Evolutionary conservation across 768 basidiomycete genomes (phyloP), one percentile per base, ranked within the genome.

Genomic region (Boletus pseudopeckii): DNA sequence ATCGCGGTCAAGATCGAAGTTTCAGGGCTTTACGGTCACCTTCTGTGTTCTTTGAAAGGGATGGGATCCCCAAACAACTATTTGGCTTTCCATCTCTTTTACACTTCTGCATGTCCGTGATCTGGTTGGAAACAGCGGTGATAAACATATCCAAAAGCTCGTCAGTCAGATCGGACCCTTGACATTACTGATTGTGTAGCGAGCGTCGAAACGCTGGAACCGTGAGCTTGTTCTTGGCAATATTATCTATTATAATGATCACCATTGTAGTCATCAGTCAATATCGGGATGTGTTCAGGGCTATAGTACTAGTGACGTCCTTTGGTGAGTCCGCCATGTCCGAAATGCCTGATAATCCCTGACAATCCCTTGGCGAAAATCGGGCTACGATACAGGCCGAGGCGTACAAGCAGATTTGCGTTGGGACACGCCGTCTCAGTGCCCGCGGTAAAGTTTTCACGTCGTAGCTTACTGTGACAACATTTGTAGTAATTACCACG

Each of bases 181-280:
- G 86, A 88, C 55, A 80, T 87, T 11, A 70, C 78, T 43, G 83
- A 85, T 45, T 83, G 81, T 50, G 76, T 83, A 17, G 78, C 75
- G 7, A 26, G 2, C 22, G 22, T 22, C 22, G 22, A 22, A 22
- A 22, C 22, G 22, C 28, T 17, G 24, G 3, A 24, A 24, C 24
- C 24, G 24, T 26, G 24, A 26, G 24, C 24, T 26, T 26, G 1
- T 26, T 26, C 5, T 26, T 26, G 24, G 24, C 24, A 26, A 26
- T 26, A 26, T 26, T 26, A 26, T n/a, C n/a, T n/a, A n/a, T 26
- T 5, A 26, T 26, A 6, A 26, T 26, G 6, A 26, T 26, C 24
- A 26, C 24, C 24, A 24, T 24, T 30, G 13, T n/a, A 83, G 82
- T 88, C 7, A 80, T 84, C 24, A 81, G 81, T 1, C 80, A 78